Conservation (phyloP, 805 yeast genomes). For the Kluyveromyces starmeri region DNA sequence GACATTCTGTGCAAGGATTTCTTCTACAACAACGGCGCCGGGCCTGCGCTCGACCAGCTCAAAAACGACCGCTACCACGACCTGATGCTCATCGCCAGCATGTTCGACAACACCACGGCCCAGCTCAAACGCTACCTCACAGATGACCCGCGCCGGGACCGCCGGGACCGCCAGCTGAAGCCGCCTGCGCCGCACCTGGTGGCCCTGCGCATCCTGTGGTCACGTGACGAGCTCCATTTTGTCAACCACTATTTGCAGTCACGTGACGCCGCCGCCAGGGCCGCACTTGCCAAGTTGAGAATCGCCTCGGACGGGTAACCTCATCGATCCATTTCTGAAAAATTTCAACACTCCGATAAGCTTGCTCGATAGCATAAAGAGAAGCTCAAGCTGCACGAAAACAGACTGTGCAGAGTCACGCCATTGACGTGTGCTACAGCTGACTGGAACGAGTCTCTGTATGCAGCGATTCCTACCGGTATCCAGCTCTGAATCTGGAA, state of each 20-base stretch:
- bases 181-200: too few relatives aligned
- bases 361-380: too few relatives aligned
- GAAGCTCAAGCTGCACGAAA: too few relatives aligned
- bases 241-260: not conserved
- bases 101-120: constrained; percentile 42
- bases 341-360: too few relatives aligned
- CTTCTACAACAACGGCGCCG: constrained; percentile 74
- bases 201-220: constrained; percentile 3
- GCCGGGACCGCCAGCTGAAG: too few relatives aligned
- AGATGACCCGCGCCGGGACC: too few relatives aligned
- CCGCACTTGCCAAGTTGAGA: not conserved
- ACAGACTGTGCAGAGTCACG: too few relatives aligned
- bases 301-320: not conserved
- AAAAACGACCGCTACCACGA: constrained; percentile 58
- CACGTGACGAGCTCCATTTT: not conserved
- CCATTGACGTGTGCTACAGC: too few relatives aligned
- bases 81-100: constrained; percentile 52
- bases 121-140: not conserved
- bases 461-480: too few relatives aligned
- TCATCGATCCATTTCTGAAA: too few relatives aligned
- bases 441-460: too few relatives aligned
- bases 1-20: constrained; percentile 56
- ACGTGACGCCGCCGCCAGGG: not conserved
- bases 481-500: too few relatives aligned
- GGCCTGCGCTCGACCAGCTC: constrained; percentile 60